Conservation (phyloP, 306 rosid species). For the Citrullus amarus region DNA sequence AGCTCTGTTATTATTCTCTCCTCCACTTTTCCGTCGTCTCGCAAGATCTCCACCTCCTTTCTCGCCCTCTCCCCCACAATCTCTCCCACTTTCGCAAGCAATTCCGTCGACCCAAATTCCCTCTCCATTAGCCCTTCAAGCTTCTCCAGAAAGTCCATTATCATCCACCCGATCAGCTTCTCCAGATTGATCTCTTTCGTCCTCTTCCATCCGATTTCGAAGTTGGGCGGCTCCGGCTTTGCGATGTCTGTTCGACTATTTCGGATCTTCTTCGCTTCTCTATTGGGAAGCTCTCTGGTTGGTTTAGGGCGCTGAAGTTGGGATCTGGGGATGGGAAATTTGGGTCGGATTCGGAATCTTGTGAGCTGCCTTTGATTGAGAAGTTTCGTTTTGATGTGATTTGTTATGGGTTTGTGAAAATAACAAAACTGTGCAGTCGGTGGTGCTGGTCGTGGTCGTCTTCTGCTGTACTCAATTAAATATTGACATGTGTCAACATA, state of each 20-base stretch:
- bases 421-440: too few relatives aligned
- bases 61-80: constrained; percentile 84
- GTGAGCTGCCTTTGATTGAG: constrained; percentile 27
- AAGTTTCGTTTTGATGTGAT: constrained; percentile 19
- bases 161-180: constrained; percentile 62
- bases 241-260: constrained; percentile 27
- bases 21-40: constrained; percentile 79
- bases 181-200: constrained; percentile 59
- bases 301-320: constrained; percentile 33
- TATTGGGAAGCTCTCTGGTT: constrained; percentile 56
- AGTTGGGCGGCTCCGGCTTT: constrained; percentile 60
- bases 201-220: constrained; percentile 90
- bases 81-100: constrained; percentile 65
- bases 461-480: too few relatives aligned
- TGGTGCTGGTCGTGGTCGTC: too few relatives aligned
- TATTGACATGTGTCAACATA: too few relatives aligned
- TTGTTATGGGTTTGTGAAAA: constrained; percentile 17
- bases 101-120: constrained; percentile 61
- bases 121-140: constrained; percentile 57
- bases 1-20: constrained; percentile 76
- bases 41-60: constrained; percentile 69
- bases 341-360: constrained; percentile 19
- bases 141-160: constrained; percentile 80
- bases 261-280: constrained; percentile 75
- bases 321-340: constrained; percentile 42